Evolutionary conservation across 164 flowering plant genomes (phyloP).

Genomic region (Stephania yunnanensis): DNA sequence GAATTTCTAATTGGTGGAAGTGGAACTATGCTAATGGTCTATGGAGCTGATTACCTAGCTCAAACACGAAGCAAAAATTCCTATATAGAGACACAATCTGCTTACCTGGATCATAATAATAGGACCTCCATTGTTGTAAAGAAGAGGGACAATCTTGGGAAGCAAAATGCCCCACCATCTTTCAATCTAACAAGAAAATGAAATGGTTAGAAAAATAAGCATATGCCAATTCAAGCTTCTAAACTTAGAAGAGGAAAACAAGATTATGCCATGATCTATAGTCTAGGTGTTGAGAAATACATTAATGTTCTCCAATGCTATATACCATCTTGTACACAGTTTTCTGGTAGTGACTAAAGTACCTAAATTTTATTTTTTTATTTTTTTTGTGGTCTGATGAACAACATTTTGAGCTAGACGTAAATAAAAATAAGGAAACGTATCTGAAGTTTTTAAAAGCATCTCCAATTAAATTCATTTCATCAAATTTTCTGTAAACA

Average conservation of each 20-base stretch:
- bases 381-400: too few species aligned
- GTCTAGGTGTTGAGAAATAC: not conserved
- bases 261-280: not conserved
- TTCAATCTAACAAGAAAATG: slow-evolving; percentile 49
- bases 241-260: not conserved
- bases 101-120: slow-evolving; percentile 92
- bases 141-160: slow-evolving; percentile 68
- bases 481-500: not conserved
- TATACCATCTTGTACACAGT: too few species aligned
- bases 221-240: not conserved
- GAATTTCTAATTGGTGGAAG: too few species aligned
- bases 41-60: too few species aligned
- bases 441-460: too few species aligned
- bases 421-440: too few species aligned
- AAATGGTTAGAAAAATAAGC: slow-evolving; percentile 3
- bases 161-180: slow-evolving; percentile 85
- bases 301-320: too few species aligned
- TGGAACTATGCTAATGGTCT: too few species aligned
- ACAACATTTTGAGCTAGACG: too few species aligned
- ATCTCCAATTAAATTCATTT: not conserved
- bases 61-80: too few species aligned
- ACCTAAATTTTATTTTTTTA: too few species aligned
- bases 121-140: slow-evolving; percentile 87
- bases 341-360: too few species aligned
- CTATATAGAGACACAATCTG: not conserved